Base-by-base conservation (phyloP, 1,284 basidiomycete genomes). In the Trametes polyzona region DNA sequence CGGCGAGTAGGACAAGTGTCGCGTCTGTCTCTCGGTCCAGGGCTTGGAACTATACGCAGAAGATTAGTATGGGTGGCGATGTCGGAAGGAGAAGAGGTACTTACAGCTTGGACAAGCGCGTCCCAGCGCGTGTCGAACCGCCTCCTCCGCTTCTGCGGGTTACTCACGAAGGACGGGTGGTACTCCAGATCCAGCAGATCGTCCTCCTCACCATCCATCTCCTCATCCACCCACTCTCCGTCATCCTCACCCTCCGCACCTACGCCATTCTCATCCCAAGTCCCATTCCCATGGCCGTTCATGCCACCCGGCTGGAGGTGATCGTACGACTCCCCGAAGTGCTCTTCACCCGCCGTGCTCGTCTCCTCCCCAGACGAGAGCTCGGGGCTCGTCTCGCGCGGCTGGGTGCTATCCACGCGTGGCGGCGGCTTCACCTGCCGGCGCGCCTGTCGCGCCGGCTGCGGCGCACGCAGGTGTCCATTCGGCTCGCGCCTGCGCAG, bases 21-120 rank as follows among this genome's bases (percentile, higher is more conserved):
- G 88, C 78, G 65, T 92, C 90, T 4, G 90, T 92, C 71, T 91
- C 87, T 46, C 88, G 79, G 72, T 92, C 90, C 19, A 92, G 74
- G 29, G 80, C 79, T 73, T 89, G 87, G 79, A 92, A 87, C 89
- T 92, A 65, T 36, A 47, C 35, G 60, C 47, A 24, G 67, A 7
- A n/a, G n/a, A 24, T 65, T 44, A 50, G 52, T 57, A 58, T 29
- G 54, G 39, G 56, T 37, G 27, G 32, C 44, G 40, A 42, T 48
- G 42, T 19, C 44, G 26, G 4, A 6, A 43, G 30, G 40, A 16
- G 3, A 41, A 40, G 37, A 32, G 14, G n/a, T 10, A 75, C 78
- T 70, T 61, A 91, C 90, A 55, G 87, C 85, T 69, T 88, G 86
- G 26, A 83, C 77, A 27, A 92, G 72, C 11, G 81, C 79, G 57